Percentiles rank a stretch among this genome's conserved stretches.
phyloP scores from a whole-genome alignment of 2,329 filamentous ascomycete genomes.

The Fusarium sp. region DNA sequence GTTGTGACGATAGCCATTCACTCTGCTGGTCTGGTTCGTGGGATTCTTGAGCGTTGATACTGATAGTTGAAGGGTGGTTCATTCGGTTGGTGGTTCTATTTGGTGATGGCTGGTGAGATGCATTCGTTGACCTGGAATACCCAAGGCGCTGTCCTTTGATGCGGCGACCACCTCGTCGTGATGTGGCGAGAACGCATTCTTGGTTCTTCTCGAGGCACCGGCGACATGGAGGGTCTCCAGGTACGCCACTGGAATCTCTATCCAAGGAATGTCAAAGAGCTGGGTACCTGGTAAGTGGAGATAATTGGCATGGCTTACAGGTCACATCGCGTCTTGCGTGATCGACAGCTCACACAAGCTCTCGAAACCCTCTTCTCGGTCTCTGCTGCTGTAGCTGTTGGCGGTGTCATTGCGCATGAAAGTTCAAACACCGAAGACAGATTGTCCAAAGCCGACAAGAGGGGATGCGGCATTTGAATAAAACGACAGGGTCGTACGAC shows the following conservation, averaged over 20 bases:
- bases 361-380: conserved; percentile 35
- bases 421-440: conserved; percentile 18
- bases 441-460: neutral
- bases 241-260: conserved; percentile 50
- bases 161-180: conserved; percentile 52
- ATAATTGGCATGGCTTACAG: conserved; percentile 9
- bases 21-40: conserved; percentile 16
- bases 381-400: conserved; percentile 2
- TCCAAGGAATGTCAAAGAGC: neutral
- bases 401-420: neutral
- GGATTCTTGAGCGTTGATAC: neutral
- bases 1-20: conserved; percentile 30
- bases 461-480: conserved; percentile 18
- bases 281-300: neutral
- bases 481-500: neutral
- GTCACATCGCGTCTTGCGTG: conserved; percentile 35
- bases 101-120: neutral
- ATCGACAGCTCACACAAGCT: conserved; percentile 32
- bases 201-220: conserved; percentile 52
- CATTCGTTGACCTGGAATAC: neutral
- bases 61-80: neutral
- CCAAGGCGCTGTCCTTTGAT: conserved; percentile 42
- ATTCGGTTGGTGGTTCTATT: neutral
- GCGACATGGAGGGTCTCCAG: conserved; percentile 52
- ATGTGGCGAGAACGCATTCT: conserved; percentile 55